phyloP scores from a whole-genome alignment of 352 stramenopile species.

The Phytophthora cryptogea region DNA sequence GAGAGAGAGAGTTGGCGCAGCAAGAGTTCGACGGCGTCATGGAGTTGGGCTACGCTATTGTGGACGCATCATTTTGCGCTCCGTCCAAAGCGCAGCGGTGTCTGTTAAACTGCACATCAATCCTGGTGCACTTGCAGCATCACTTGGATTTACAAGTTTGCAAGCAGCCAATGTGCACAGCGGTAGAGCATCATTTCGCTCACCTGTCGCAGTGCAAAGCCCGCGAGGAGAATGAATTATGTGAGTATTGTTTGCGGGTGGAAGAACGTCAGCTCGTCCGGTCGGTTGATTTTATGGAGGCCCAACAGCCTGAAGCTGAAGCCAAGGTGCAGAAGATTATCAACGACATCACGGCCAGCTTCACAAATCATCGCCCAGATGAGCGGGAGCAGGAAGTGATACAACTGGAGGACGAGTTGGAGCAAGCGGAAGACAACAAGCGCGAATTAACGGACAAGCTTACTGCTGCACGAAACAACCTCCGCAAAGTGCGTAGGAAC shows the following conservation, averaged over 20 bases:
- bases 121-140: conserved; percentile 64
- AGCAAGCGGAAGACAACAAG: conserved; percentile 62
- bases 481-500: conserved; percentile 45
- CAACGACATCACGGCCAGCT: conserved; percentile 51
- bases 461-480: conserved; percentile 18
- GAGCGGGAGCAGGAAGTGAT: conserved; percentile 49
- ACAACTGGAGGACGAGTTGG: conserved; percentile 64
- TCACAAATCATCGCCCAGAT: conserved; percentile 40
- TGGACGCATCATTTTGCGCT: conserved; percentile 66
- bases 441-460: conserved; percentile 51
- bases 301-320: conserved; percentile 55
- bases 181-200: conserved; percentile 64
- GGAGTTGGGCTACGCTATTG: conserved; percentile 54
- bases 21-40: conserved; percentile 47
- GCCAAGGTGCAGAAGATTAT: conserved; percentile 57
- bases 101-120: conserved; percentile 56
- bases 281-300: conserved; percentile 51
- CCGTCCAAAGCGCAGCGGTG: conserved; percentile 51
- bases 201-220: conserved; percentile 60
- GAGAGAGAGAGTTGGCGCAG: conserved; percentile 22
- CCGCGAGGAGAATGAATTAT: conserved; percentile 31
- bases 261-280: conserved; percentile 53
- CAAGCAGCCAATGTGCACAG: conserved; percentile 50
- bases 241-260: conserved; percentile 64
- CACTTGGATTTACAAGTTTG: conserved; percentile 63